Evolutionary conservation across 345 rosid genomes (phyloP).

Genomic region (Acer campestre): DNA sequence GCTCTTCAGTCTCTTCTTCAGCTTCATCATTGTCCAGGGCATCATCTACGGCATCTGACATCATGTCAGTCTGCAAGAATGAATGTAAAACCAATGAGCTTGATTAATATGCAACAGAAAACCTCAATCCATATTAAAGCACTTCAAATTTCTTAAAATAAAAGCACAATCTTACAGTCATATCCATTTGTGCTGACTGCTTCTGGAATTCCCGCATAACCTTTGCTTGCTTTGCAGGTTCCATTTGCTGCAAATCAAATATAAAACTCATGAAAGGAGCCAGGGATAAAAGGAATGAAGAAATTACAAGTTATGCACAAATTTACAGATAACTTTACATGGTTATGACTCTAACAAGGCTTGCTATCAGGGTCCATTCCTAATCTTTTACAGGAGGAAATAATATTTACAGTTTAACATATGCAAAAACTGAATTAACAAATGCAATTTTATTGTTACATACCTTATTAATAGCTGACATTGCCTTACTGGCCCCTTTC

Average conservation of each 20-base stretch:
- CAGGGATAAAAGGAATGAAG: not conserved
- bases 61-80: conserved; percentile 82
- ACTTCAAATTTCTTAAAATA: conserved; percentile 4
- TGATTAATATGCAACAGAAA: conserved; percentile 12
- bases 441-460: conserved; percentile 14
- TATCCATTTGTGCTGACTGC: conserved; percentile 96
- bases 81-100: conserved; percentile 23
- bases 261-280: conserved; percentile 5
- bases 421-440: not conserved
- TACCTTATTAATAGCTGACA: conserved; percentile 91
- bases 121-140: not conserved
- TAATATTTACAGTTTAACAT: not conserved
- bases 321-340: not conserved
- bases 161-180: conserved; percentile 70
- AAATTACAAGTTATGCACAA: conserved; percentile 6
- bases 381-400: not conserved
- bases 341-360: not conserved
- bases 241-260: conserved; percentile 76
- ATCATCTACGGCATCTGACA: conserved; percentile 92
- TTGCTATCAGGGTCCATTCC: conserved; percentile 1
- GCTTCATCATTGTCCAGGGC: conserved; percentile 91
- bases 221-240: conserved; percentile 84
- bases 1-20: conserved; percentile 92
- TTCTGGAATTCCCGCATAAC: conserved; percentile 81
- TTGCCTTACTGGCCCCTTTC: conserved; percentile 90